These are phyloP conservation scores for Boletus rubropictus DNA, from an alignment of 768 basidiomycete species.

Conservation along the genomic window DNA sequence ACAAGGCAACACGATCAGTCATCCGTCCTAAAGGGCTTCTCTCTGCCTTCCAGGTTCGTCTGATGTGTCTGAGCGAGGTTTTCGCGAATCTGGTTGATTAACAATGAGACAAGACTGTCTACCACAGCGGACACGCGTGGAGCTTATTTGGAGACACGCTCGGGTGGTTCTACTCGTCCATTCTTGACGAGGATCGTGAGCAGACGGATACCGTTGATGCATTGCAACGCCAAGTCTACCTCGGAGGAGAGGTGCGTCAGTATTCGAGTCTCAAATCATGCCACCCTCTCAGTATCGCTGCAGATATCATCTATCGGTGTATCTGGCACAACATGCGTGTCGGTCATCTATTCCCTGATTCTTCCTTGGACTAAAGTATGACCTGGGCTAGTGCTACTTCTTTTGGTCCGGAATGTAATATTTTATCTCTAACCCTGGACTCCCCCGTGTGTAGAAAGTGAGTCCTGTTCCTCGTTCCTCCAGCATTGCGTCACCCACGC, in stretches of 20 bases:
- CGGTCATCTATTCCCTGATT: slow-evolving; percentile 19
- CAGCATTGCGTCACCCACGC: neutral
- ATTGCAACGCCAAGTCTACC: slow-evolving; percentile 42
- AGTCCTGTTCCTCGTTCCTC: slow-evolving; percentile 4
- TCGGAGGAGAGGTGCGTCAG: slow-evolving; percentile 26
- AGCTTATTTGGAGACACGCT: slow-evolving; percentile 46
- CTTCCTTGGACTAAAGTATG: slow-evolving; percentile 1
- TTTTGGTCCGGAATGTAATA: slow-evolving; percentile 46
- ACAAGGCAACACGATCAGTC: slow-evolving; percentile 24
- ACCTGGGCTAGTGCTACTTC: slow-evolving; percentile 46
- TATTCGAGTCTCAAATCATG: neutral
- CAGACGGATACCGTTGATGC: slow-evolving; percentile 1
- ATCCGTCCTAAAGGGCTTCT: slow-evolving; percentile 31
- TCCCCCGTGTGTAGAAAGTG: slow-evolving; percentile 35
- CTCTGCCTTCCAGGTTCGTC: slow-evolving; percentile 45
- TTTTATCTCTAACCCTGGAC: slow-evolving; percentile 42
- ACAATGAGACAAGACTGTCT: slow-evolving; percentile 28
- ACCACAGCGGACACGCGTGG: slow-evolving; percentile 28
- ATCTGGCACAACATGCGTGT: slow-evolving; percentile 47
- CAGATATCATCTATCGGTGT: slow-evolving; percentile 50
- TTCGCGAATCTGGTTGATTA: neutral
- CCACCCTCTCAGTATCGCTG: neutral
- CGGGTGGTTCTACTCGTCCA: slow-evolving; percentile 47
- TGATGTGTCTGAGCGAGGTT: neutral
- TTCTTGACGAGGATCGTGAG: slow-evolving; percentile 8